phyloP scores from a whole-genome alignment of 495 filamentous ascomycete genomes.

The Hypoxylon fragiforme region DNA sequence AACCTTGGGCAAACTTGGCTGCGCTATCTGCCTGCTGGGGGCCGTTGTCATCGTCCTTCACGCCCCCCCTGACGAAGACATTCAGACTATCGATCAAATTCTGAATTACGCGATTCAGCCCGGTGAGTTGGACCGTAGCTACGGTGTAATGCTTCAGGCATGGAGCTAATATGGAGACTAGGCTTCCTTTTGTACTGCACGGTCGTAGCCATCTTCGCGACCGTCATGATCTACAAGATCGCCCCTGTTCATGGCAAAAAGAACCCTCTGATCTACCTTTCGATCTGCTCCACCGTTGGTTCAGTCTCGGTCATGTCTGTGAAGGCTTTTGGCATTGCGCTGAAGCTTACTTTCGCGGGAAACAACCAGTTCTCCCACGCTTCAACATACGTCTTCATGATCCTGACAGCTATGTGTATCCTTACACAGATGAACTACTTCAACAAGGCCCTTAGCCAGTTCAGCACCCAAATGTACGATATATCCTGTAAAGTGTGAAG shows the following conservation, averaged over 20 bases:
- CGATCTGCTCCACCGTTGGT: conserved; percentile 95
- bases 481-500: not conserved
- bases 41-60: conserved; percentile 97
- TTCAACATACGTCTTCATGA: conserved; percentile 95
- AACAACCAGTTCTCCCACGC: conserved; percentile 93
- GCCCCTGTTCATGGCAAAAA: conserved; percentile 86
- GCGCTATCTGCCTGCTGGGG: conserved; percentile 93
- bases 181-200: conserved; percentile 86
- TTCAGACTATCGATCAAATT: conserved; percentile 85
- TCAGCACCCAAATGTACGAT: conserved; percentile 91
- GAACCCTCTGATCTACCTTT: conserved; percentile 93
- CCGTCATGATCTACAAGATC: conserved; percentile 93
- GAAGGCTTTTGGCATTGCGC: conserved; percentile 94
- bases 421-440: conserved; percentile 99
- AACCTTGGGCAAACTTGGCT: conserved; percentile 87
- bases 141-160: too few relatives aligned
- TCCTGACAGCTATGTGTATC: conserved; percentile 90
- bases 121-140: conserved; percentile 57
- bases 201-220: conserved; percentile 76
- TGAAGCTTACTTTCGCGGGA: conserved; percentile 88
- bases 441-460: conserved; percentile 97
- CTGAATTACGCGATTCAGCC: conserved; percentile 84
- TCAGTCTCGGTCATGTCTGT: conserved; percentile 98
- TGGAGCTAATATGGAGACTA: conserved; percentile 45
- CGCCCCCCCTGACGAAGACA: conserved; percentile 89